These are phyloP conservation scores for Chalciporus pseudorubinellus DNA, from an alignment of 768 basidiomycete species.

Conservation along the genomic window DNA sequence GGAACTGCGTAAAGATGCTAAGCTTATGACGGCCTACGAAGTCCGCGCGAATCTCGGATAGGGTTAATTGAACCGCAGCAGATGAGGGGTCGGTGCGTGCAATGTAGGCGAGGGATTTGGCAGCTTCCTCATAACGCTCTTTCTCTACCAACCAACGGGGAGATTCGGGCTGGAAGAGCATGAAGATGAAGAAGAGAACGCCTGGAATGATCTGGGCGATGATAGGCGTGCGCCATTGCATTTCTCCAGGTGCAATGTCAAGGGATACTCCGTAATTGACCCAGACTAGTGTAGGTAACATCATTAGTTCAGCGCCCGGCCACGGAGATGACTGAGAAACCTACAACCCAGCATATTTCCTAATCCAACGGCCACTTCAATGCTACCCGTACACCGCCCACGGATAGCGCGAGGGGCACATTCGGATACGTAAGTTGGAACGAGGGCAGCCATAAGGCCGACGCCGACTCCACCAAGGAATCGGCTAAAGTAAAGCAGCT, in stretches of 20 bases:
- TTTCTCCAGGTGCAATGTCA: constrained; percentile 25
- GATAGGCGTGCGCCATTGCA: constrained; percentile 39
- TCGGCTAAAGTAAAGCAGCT: constrained; percentile 35
- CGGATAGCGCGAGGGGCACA: constrained; percentile 37
- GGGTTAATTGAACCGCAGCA: constrained; percentile 28
- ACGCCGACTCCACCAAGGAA: constrained; percentile 51
- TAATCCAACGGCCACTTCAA: constrained; percentile 32
- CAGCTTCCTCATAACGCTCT: constrained; percentile 35
- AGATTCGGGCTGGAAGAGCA: constrained; percentile 41
- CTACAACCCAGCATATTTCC: constrained; percentile 37
- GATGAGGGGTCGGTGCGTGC: constrained; percentile 24
- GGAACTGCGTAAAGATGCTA: constrained; percentile 26
- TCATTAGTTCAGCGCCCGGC: not conserved
- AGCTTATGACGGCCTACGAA: constrained; percentile 31
- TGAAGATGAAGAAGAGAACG: constrained; percentile 33
- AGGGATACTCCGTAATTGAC: constrained; percentile 34
- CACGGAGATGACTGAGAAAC: constrained; percentile 6
- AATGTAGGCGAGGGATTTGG: constrained; percentile 30
- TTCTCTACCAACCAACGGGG: constrained; percentile 41
- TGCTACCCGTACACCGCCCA: constrained; percentile 36
- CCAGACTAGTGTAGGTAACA: constrained; percentile 27
- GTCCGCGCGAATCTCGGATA: constrained; percentile 37
- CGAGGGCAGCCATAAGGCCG: constrained; percentile 36
- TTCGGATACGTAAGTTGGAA: constrained; percentile 39
- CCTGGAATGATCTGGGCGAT: constrained; percentile 41